phyloP scores from a whole-genome alignment of 345 rosid genomes.

The Nasturtium officinale region DNA sequence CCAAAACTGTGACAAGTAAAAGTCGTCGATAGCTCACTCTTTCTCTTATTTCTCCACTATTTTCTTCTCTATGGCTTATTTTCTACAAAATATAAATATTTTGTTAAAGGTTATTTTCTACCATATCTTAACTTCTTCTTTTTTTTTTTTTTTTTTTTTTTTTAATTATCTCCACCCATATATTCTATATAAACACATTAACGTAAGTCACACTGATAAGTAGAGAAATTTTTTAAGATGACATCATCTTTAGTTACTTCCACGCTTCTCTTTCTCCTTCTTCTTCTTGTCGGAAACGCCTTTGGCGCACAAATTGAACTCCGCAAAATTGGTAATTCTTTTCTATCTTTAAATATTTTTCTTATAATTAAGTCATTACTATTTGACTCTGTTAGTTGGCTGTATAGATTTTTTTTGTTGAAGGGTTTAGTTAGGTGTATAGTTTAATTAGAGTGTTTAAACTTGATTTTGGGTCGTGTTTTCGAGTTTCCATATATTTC shows the following conservation, averaged over 20 bases:
- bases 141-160: too few relatives aligned
- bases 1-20: not conserved
- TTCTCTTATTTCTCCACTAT: not conserved
- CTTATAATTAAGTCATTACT: not conserved
- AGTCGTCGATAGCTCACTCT: not conserved
- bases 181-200: slow-evolving; percentile 4
- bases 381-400: not conserved
- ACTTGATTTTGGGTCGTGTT: not conserved
- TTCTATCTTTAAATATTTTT: not conserved
- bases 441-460: not conserved
- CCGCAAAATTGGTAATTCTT: not conserved
- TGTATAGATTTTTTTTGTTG: not conserved
- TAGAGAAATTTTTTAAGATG: not conserved
- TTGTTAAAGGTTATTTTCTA: too few relatives aligned
- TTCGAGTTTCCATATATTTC: not conserved
- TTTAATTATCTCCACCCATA: not conserved
- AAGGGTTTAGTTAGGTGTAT: not conserved
- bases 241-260: not conserved
- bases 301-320: not conserved
- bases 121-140: not conserved
- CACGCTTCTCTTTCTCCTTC: not conserved
- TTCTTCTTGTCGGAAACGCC: slow-evolving; percentile 21
- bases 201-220: not conserved
- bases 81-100: too few relatives aligned
- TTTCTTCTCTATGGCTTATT: not conserved